Evolutionary conservation across 2,329 filamentous ascomycete genomes (phyloP).

Genomic region (Whalleya microplaca): DNA sequence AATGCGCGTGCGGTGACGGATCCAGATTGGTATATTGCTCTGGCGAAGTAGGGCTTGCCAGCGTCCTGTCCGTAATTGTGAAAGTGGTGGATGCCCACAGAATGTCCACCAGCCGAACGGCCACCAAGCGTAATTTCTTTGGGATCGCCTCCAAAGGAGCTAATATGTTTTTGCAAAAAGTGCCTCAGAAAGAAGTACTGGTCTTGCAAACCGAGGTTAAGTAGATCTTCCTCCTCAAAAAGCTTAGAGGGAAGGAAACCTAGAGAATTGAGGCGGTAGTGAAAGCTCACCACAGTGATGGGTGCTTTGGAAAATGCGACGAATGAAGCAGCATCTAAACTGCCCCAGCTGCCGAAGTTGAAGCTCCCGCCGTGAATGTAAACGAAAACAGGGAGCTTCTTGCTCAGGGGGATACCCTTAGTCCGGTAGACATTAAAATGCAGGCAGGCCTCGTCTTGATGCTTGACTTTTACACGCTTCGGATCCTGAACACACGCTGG

Average conservation of each 20-base stretch:
- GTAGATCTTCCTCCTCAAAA: conserved; percentile 29
- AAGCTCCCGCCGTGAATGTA: conserved; percentile 48
- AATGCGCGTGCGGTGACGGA: conserved; percentile 43
- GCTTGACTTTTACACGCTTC: conserved; percentile 17
- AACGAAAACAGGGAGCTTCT: conserved; percentile 43
- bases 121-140: conserved; percentile 24
- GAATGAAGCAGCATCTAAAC: conserved; percentile 41
- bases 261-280: conserved; percentile 36
- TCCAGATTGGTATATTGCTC: conserved; percentile 43
- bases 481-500: conserved; percentile 47
- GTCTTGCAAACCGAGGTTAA: conserved; percentile 28
- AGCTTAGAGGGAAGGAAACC: conserved; percentile 30
- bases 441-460: conserved; percentile 42
- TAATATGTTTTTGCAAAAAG: conserved; percentile 25
- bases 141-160: conserved; percentile 26
- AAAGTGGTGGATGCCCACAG: conserved; percentile 44
- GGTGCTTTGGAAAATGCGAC: conserved; percentile 31
- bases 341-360: conserved; percentile 37
- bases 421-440: conserved; percentile 47
- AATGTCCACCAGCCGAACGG: conserved; percentile 35
- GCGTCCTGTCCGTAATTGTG: conserved; percentile 41
- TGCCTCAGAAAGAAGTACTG: conserved; percentile 28
- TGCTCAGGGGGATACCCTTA: conserved; percentile 36
- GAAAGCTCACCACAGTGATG: conserved; percentile 34
- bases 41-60: conserved; percentile 37